phyloP scores from a whole-genome alignment of 2,329 filamentous ascomycete species.

The Diaporthe australafricana region DNA sequence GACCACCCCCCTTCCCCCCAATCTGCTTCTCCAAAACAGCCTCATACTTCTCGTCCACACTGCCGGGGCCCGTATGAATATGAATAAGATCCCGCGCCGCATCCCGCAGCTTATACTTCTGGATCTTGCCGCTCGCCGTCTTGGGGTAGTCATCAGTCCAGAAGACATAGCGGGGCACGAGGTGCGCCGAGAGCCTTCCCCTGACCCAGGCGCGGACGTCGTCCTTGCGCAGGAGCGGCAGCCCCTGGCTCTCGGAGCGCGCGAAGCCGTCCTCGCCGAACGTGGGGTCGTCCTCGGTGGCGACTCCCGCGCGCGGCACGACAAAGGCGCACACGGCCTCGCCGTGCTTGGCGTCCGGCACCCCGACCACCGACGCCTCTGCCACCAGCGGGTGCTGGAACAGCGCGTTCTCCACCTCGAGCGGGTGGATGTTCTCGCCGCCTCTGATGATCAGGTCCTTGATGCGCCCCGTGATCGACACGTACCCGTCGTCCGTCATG shows the following conservation, averaged over 20 bases:
- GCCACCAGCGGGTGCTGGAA: constrained; percentile 76
- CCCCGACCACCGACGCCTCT: constrained; percentile 85
- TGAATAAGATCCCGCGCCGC: constrained; percentile 59
- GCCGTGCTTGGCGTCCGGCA: constrained; percentile 85
- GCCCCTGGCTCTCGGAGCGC: constrained; percentile 35
- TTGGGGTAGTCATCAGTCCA: constrained; percentile 89
- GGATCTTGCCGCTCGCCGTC: constrained; percentile 96
- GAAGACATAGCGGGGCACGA: constrained; percentile 92
- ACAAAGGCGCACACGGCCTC: constrained; percentile 91
- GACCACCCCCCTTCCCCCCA: not conserved
- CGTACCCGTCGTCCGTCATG: constrained; percentile 86
- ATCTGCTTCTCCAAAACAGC: constrained; percentile 25
- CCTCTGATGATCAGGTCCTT: constrained; percentile 96
- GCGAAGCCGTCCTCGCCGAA: constrained; percentile 38
- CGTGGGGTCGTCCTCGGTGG: constrained; percentile 42
- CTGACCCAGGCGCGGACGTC: constrained; percentile 80
- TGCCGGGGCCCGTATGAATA: constrained; percentile 5
- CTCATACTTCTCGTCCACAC: constrained; percentile 28
- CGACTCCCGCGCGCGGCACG: constrained; percentile 60
- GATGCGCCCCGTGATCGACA: constrained; percentile 89
- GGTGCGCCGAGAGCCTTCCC: constrained; percentile 74
- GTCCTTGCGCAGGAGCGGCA: constrained; percentile 59
- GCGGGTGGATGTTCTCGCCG: constrained; percentile 94
- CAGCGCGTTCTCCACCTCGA: constrained; percentile 91
- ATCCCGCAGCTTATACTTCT: constrained; percentile 89